These are phyloP conservation scores for Trichomonascus vanleenenianus DNA, from an alignment of 805 yeast genomes.

Conservation along the genomic window DNA sequence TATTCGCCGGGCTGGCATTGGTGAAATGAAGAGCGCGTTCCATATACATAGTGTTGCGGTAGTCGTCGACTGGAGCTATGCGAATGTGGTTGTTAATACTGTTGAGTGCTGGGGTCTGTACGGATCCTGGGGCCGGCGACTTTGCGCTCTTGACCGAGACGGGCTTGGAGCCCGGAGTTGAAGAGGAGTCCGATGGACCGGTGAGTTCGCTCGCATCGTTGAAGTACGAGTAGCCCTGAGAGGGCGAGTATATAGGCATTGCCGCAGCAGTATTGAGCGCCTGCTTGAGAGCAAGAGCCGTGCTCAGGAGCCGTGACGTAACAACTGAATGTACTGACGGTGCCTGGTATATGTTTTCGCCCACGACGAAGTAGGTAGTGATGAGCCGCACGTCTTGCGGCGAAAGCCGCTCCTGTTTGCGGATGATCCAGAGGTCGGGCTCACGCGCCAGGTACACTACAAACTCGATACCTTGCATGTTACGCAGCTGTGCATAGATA, in stretches of 20 bases:
- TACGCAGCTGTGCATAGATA: constrained; percentile 51
- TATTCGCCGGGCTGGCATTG: constrained; percentile 8
- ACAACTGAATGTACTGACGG: constrained; percentile 69
- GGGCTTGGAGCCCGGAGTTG: background rate
- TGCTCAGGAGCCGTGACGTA: constrained; percentile 57
- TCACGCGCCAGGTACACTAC: constrained; percentile 67
- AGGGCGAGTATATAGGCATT: constrained; percentile 49
- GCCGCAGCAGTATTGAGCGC: constrained; percentile 41
- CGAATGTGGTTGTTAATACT: constrained; percentile 4
- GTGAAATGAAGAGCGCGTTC: constrained; percentile 20
- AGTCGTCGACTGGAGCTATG: constrained; percentile 3
- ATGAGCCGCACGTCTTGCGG: constrained; percentile 46
- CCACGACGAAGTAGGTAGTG: constrained; percentile 80
- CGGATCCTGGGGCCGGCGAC: constrained; percentile 1
- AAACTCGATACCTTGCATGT: constrained; percentile 83
- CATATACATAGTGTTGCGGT: constrained; percentile 7
- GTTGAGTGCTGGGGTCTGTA: constrained; percentile 3
- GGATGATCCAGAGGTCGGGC: constrained; percentile 87
- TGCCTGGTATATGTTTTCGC: constrained; percentile 88
- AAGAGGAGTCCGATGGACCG: constrained; percentile 3
- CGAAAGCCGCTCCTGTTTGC: constrained; percentile 64
- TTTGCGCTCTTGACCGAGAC: background rate
- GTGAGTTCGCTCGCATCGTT: constrained; percentile 16
- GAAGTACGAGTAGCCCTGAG: constrained; percentile 49
- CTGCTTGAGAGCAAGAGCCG: constrained; percentile 37